phyloP scores from a whole-genome alignment of 129 eudicot species.

The Flaveria trinervia region DNA sequence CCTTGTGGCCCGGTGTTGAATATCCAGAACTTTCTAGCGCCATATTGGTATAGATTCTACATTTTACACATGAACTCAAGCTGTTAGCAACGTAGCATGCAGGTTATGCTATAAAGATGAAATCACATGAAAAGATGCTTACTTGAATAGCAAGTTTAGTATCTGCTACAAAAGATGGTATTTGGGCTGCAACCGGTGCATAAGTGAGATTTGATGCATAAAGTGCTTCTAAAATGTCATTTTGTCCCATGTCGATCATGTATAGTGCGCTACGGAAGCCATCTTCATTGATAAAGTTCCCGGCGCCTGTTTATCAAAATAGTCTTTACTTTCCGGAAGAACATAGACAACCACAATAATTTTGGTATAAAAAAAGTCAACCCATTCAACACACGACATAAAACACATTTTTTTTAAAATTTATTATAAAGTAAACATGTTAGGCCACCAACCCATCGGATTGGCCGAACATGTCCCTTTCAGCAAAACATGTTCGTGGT shows the following conservation, averaged over 20 bases:
- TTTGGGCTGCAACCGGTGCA: constrained; percentile 40
- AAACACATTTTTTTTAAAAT: too few species aligned
- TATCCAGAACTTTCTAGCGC: constrained; percentile 45
- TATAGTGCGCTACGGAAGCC: constrained; percentile 34
- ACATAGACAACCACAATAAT: not conserved
- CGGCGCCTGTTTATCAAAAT: constrained; percentile 20
- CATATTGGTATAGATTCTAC: constrained; percentile 36
- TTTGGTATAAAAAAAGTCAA: too few species aligned
- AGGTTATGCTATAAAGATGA: not conserved
- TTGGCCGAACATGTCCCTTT: too few species aligned
- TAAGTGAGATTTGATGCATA: constrained; percentile 45
- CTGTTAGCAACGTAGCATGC: not conserved
- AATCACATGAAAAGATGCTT: constrained; percentile 9
- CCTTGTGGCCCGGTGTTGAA: constrained; percentile 44
- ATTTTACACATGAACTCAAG: not conserved
- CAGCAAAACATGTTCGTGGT: not conserved
- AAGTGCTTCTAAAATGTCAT: constrained; percentile 34
- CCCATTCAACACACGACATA: too few species aligned
- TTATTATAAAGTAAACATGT: not conserved
- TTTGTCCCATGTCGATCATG: constrained; percentile 46
- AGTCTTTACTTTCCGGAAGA: not conserved
- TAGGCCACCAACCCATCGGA: not conserved
- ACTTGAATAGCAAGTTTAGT: constrained; percentile 43
- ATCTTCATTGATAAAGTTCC: constrained; percentile 35
- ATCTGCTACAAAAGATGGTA: constrained; percentile 46